Base-by-base conservation (phyloP, 257 asterid species). In the Echium plantagineum region DNA sequence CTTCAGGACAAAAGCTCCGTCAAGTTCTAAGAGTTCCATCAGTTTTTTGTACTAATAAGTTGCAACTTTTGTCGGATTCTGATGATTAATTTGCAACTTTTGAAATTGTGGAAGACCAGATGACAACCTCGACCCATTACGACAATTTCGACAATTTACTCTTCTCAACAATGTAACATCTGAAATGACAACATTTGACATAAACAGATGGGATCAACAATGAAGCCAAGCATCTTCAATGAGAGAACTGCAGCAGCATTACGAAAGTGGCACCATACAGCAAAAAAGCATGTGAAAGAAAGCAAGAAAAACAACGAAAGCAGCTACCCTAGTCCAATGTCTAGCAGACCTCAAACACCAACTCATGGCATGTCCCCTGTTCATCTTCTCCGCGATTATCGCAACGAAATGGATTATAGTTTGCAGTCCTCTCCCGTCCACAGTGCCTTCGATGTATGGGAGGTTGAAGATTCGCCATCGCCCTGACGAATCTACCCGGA, bases 191-290 rank as follows among this genome's bases (percentile, higher is more conserved):
- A 35, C 46, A 17, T 19, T 19, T 32, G 9, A 4, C n/a, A 13
- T 19, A 9, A 17, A 67, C 69, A 91, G 99, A 93, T 89, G 99
- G 99, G 97, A 56, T 79, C 97, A 7, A 77, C 74, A 18, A 85
- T 90, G 98, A 90, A 87, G 67, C 85, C 96, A 51, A 80, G 90
- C 0, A 87, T 90, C 66, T 90, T 90, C 93, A 81, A 83, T 63
- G 96, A 90, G 15, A 58, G 79, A 62, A 94, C 89, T 3, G 95
- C 85, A 0, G 58, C 81, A 3, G 99, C 99, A 6, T 63, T 93
- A 22, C 71, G 65, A n/a, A 82, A 46, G 52, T 93, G 99, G 99
- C 99, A 89, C 78, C 94, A 85, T 69, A 75, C 84, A 0, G 99
- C 99, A 38, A 86, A 72, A 74, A 83, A 89, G 48, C 80, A 86